Evolutionary conservation across 345 rosid genomes (phyloP), one percentile per base, ranked within the genome.

Genomic region (Draba incana): DNA sequence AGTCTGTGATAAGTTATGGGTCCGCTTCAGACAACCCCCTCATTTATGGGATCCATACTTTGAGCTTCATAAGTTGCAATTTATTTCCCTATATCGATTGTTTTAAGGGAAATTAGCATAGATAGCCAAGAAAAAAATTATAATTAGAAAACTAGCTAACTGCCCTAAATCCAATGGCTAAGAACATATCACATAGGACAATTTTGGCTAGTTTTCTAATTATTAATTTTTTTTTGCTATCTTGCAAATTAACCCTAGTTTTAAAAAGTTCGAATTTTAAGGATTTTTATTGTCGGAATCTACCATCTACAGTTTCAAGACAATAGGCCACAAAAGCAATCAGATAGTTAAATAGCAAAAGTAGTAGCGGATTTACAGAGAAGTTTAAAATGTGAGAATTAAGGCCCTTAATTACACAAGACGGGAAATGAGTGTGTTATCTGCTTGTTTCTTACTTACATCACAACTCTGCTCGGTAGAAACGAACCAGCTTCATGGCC

Each of bases 401-500:
- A 4, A 49, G 57, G 47, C 60, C 72, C 63, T 74, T 74, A 66
- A 60, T 60, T 67, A 67, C 72, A 60, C 11, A 55, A 20, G 25
- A n/a, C 57, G 48, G 39, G 13, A 5, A 25, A 50, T 31, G 49
- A 72, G 43, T 0, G 12, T 27, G 31, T 28, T 28, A 20, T 31
- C 10, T 28, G 62, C 14, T 33, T 47, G 52, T 57, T 57, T 49
- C 41, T 56, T 15, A 60, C 41, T 56, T 15, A 60, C 63, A 47
- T 61, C 38, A 68, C 70, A 68, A 9, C 57, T 77, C 80, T 51
- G 82, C 84, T 42, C 80, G 77, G 76, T 86, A 94, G 86, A 94
- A 90, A 64, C 75, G 85, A 39, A 91, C 82, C 77, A 76, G 62
- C 64, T 87, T 88, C 61, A 87, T 54, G 38, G 77, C 70, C 38